Evolutionary conservation across 2,329 filamentous ascomycete species (phyloP), one percentile per base, ranked within the genome.

Genomic region (Pseudogymnoascus verrucosus): DNA sequence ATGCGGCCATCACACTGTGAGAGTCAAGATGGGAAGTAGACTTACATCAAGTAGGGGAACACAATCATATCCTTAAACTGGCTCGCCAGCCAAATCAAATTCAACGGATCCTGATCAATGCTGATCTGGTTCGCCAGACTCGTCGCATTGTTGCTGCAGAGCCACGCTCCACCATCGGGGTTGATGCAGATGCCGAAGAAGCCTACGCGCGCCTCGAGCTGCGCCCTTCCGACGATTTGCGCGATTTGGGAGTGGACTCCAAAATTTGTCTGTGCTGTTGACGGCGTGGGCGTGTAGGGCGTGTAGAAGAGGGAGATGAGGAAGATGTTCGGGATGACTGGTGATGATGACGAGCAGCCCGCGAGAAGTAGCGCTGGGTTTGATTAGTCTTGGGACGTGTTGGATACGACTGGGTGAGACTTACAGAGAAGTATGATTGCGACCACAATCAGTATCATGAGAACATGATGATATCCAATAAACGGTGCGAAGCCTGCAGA

Each of bases 1-100:
- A 31, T 57, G 47, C 47, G 8, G 5, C 2, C n/a, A 14, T 57
- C 23, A 44, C 11, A 54, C 28, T 19, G 8, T 42, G 7, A 19
- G 61, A 54, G n/a, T 54, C 10, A 14, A 23, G 39, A 23, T 6
- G 26, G 19, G 19, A 44, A 26, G 12, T 14, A 16, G 14, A 80
- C 90, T 80, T 76, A 95, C 89, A 99, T 88, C 19, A 99, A 80
- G 74, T 98, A 99, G 8, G 95, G 95, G 75, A 99, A 99, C 51
- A 99, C 93, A 74, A 99, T 95, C 78, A 93, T 93, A 76, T 98
- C 92, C 77, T 98, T 98, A 80, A 99, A 99, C 69, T 96, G 96
- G 70, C 89, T 88, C 23, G 95, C 93, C 63, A 99, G 85, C 95
- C 93, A 99, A 71, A 99, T 93, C 72, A 99, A 80, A 76, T 99